A percentile compares a stretch with the other conserved stretches of the same genome.
phyloP scores from a whole-genome alignment of 768 basidiomycete genomes.

The Pulveroboletus sp. region DNA sequence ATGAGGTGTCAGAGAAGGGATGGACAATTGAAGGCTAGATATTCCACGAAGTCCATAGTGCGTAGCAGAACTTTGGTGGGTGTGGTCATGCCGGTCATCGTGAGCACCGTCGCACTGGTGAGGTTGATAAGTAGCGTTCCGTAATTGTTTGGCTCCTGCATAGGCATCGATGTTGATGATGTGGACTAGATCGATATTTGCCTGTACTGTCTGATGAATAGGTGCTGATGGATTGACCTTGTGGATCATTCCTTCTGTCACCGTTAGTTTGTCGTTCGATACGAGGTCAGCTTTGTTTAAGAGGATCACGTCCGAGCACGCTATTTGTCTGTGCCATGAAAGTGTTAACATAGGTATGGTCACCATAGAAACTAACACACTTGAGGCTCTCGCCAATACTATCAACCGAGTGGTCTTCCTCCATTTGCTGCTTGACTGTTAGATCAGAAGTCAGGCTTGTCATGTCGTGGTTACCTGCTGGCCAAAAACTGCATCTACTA shows the following conservation, averaged over 20 bases:
- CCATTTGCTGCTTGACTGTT: slow-evolving; percentile 62
- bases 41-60: slow-evolving; percentile 82
- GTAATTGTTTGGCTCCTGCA: slow-evolving; percentile 39
- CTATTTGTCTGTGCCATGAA: slow-evolving; percentile 73
- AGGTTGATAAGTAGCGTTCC: slow-evolving; percentile 15
- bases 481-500: slow-evolving; percentile 87
- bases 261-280: slow-evolving; percentile 36
- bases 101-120: slow-evolving; percentile 33
- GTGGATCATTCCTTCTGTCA: slow-evolving; percentile 60
- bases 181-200: slow-evolving; percentile 64
- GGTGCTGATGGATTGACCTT: slow-evolving; percentile 76
- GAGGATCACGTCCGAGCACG: slow-evolving; percentile 84
- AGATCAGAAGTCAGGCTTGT: slow-evolving; percentile 5
- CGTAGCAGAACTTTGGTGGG: slow-evolving; percentile 30
- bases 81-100: slow-evolving; percentile 29
- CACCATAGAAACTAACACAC: slow-evolving; percentile 35
- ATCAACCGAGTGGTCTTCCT: slow-evolving; percentile 66
- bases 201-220: slow-evolving; percentile 65
- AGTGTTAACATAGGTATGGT: background rate
- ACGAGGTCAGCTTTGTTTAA: slow-evolving; percentile 90
- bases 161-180: slow-evolving; percentile 85
- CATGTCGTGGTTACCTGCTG: slow-evolving; percentile 40
- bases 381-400: slow-evolving; percentile 74
- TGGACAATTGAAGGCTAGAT: slow-evolving; percentile 66
- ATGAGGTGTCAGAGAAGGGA: slow-evolving; percentile 51